These are phyloP conservation scores for Phytophthora kernoviae DNA, from an alignment of 352 stramenopile genomes.

Conservation along the genomic window DNA sequence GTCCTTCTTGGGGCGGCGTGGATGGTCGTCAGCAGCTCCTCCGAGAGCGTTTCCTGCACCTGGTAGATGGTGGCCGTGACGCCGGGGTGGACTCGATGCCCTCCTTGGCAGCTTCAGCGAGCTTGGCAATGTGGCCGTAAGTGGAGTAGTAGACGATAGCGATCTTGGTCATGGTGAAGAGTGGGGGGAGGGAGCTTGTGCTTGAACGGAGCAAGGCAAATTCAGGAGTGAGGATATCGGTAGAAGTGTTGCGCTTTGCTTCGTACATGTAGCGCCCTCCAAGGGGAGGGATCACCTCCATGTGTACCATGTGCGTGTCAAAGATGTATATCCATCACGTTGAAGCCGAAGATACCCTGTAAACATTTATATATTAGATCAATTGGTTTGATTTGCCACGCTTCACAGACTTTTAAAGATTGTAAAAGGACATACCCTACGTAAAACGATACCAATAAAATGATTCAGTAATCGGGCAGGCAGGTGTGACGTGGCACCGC, in stretches of 20 bases:
- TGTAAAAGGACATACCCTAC: not conserved
- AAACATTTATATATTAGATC: not conserved
- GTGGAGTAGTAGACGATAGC: slow-evolving; percentile 39
- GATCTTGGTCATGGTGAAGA: slow-evolving; percentile 29
- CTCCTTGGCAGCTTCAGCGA: slow-evolving; percentile 24
- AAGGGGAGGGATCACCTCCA: too few relatives aligned
- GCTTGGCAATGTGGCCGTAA: slow-evolving; percentile 26
- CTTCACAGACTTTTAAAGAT: too few relatives aligned
- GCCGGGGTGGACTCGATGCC: slow-evolving; percentile 23
- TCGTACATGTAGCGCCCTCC: not conserved
- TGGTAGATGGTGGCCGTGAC: slow-evolving; percentile 19
- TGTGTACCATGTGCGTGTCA: slow-evolving; percentile 5
- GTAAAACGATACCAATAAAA: not conserved
- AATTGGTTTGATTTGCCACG: too few relatives aligned
- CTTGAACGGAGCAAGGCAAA: slow-evolving; percentile 20
- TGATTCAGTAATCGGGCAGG: slow-evolving; percentile 21
- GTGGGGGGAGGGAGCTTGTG: not conserved
- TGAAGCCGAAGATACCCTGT: slow-evolving; percentile 8
- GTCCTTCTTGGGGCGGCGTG: slow-evolving; percentile 32
- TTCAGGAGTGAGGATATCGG: slow-evolving; percentile 20
- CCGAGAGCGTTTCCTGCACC: not conserved
- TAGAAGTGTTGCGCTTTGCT: not conserved
- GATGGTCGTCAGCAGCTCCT: slow-evolving; percentile 8
- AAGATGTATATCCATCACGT: not conserved
- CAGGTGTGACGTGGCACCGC: slow-evolving; percentile 20